phyloP scores from a whole-genome alignment of 2,329 filamentous ascomycete genomes.

The Parastagonospora avenae region DNA sequence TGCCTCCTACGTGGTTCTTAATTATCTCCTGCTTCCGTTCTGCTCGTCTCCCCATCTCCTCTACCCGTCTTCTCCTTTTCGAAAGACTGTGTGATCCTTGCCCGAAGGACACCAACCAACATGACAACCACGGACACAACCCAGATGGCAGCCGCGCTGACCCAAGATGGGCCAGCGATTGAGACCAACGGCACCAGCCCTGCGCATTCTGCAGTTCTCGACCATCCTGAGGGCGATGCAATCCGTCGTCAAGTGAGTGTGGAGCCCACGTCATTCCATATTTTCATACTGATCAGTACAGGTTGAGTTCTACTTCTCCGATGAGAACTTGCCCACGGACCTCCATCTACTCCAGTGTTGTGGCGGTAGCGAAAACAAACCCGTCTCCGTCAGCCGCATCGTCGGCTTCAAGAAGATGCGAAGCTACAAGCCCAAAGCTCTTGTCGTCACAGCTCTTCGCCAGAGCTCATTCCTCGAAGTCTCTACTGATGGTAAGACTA shows the following conservation, averaged over 20 bases:
- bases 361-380: conserved; percentile 48
- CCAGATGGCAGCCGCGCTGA: not conserved
- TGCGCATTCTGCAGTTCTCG: conserved; percentile 3
- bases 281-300: conserved; percentile 22
- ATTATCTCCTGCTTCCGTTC: not conserved
- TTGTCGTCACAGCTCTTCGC: conserved; percentile 50
- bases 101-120: too few species aligned
- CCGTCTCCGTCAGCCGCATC: conserved; percentile 52
- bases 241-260: conserved; percentile 38
- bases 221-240: conserved; percentile 33
- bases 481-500: conserved; percentile 47
- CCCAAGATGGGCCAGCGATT: not conserved
- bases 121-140: too few species aligned
- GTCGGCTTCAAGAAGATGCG: conserved; percentile 54
- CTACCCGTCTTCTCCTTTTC: not conserved
- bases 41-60: not conserved
- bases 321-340: conserved; percentile 53
- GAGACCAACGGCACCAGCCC: not conserved
- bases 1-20: not conserved
- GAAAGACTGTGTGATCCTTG: too few species aligned
- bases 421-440: conserved; percentile 46
- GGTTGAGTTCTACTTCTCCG: conserved; percentile 58
- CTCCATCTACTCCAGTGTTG: conserved; percentile 50
- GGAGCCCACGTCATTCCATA: not conserved
- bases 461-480: conserved; percentile 51